Evolutionary conservation across 345 rosid genomes (phyloP).

Genomic region (Pistacia integerrima): DNA sequence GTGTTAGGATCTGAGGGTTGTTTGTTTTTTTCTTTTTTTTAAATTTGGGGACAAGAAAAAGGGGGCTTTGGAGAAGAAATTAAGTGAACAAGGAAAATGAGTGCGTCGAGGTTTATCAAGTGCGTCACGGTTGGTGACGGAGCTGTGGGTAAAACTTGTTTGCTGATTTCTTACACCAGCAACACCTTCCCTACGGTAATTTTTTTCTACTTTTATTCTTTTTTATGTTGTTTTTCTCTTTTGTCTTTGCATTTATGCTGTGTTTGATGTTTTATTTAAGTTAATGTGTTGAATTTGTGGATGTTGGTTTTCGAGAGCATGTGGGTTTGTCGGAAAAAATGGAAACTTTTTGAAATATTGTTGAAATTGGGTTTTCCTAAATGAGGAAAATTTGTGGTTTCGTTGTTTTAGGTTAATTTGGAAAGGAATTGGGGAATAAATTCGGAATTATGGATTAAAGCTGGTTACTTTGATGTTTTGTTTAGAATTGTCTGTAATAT

Average conservation of each 20-base stretch:
- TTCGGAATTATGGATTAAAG: not conserved
- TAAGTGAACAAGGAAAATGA: constrained; percentile 40
- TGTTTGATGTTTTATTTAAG: not conserved
- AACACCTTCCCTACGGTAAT: constrained; percentile 78
- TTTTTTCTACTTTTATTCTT: not conserved
- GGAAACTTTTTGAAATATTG: constrained; percentile 2
- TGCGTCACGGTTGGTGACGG: constrained; percentile 94
- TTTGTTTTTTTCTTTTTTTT: not conserved
- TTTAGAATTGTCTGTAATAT: not conserved
- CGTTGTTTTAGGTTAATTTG: not conserved
- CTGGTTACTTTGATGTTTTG: not conserved
- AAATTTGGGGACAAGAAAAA: constrained; percentile 8
- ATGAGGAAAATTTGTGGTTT: not conserved
- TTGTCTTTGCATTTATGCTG: not conserved
- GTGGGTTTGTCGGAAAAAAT: not conserved
- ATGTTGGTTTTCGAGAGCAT: not conserved
- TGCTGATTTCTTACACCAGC: constrained; percentile 87
- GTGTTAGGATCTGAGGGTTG: constrained; percentile 41
- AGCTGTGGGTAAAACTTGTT: constrained; percentile 85
- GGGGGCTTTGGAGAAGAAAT: not conserved
- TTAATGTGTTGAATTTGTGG: not conserved
- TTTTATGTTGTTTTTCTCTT: not conserved
- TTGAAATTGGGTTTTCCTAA: not conserved
- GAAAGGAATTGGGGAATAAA: not conserved
- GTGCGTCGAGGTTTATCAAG: constrained; percentile 83